phyloP scores from a whole-genome alignment of 2,329 filamentous ascomycete genomes.

The Aspergillus spinulosporus region DNA sequence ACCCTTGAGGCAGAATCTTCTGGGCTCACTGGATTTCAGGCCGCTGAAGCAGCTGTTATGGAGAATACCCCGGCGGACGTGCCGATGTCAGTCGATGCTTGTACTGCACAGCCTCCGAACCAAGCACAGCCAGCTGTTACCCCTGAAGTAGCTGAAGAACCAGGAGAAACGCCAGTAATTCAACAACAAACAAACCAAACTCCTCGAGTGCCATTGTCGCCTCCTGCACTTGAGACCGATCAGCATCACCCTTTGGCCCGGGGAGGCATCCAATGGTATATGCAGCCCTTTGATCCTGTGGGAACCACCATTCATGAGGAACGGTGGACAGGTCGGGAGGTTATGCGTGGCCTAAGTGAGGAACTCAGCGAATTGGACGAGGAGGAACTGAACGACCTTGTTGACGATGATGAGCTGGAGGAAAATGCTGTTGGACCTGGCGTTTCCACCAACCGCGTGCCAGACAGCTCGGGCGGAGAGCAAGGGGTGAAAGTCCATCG shows the following conservation, averaged over 20 bases:
- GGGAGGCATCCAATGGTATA: constrained; percentile 86
- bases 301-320: constrained; percentile 80
- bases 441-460: constrained; percentile 9
- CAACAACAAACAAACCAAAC: constrained; percentile 45
- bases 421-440: constrained; percentile 18
- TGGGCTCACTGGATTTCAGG: constrained; percentile 10
- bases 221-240: constrained; percentile 44
- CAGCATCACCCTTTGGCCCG: constrained; percentile 57
- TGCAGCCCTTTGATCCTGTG: constrained; percentile 73
- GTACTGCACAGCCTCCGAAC: constrained; percentile 40
- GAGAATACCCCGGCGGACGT: constrained; percentile 11
- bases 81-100: constrained; percentile 16
- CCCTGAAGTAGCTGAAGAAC: constrained; percentile 33
- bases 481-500: constrained; percentile 30
- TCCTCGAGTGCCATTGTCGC: constrained; percentile 35
- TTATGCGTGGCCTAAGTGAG: constrained; percentile 74
- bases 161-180: constrained; percentile 39
- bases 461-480: constrained; percentile 9
- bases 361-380: constrained; percentile 91
- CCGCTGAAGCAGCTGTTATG: constrained; percentile 2
- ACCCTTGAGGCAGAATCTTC: constrained; percentile 19
- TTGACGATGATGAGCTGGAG: constrained; percentile 55
- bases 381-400: constrained; percentile 75
- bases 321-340: constrained; percentile 70
- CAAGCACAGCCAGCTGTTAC: constrained; percentile 17